Evolutionary conservation across 2,329 filamentous ascomycete genomes (phyloP), one percentile per base, ranked within the genome.

Genomic region (Aspergillus thermomutatus): DNA sequence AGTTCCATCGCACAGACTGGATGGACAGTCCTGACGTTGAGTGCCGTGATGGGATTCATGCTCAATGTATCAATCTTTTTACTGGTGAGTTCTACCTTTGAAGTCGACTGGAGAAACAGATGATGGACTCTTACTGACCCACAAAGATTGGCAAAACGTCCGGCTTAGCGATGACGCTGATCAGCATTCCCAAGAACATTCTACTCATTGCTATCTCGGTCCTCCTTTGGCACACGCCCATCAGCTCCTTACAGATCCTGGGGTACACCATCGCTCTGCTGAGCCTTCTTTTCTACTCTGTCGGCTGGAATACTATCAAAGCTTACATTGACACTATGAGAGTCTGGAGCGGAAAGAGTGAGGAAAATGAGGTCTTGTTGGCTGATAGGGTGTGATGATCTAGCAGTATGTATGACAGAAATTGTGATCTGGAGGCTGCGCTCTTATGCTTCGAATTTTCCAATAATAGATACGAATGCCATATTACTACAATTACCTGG

Each of bases 141-240:
- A 25, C 11, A 37, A 64, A 92, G 89, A 93, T 93, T 67, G 89
- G 90, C 68, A 91, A 89, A 75, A 93, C 90, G 4, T 93, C 90
- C 2, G 88, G 88, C 52, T 83, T 94, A 46, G 89, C 91, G 66
- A 87, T 93, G 75, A 91, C 89, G 26, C 84, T 94, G 19, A 90
- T 87, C 53, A 89, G 90, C 68, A 90, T 94, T 60, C 83, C 92
- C 67, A 94, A 93, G 76, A 89, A 91, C 69, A 91, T 93, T 58
- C 83, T 93, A 54, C 86, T 94, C 52, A 89, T 93, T 61, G 77
- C 83, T 55, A 81, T 84, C 53, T 90, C 88, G 50, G 87, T 92
- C 69, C 70, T 89, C 65, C 86, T 92, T 69, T 92, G 89, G 87
- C 79, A 82, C 59, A 90, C 89, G 51, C 80, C 83, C 34, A 86